Percentiles rank a stretch among this genome's conserved stretches.
Evolutionary conservation across 208 protist genomes (phyloP).

Genomic region (Vickermania ingenoplastis): DNA sequence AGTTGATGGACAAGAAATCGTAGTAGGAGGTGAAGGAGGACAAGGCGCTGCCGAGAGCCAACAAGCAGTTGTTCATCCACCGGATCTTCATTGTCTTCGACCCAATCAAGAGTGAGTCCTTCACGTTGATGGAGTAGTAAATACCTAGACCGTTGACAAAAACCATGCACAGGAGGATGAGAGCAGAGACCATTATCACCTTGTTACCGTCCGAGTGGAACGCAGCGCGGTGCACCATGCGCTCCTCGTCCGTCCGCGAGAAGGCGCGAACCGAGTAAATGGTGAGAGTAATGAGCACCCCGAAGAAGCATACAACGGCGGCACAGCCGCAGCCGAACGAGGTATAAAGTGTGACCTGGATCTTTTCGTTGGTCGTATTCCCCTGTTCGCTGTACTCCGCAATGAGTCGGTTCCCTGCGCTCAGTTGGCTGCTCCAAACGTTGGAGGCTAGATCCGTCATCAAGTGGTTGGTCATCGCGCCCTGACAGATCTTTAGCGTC

Average conservation of each 20-base stretch:
- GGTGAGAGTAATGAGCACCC: slow-evolving; percentile 2
- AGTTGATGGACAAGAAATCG: neutral
- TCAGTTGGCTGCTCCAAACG: neutral
- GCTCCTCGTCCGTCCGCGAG: slow-evolving; percentile 6
- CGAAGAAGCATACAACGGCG: neutral
- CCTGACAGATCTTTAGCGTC: neutral
- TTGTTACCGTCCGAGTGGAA: slow-evolving; percentile 2
- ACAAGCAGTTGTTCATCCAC: neutral
- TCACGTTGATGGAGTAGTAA: slow-evolving; percentile 1
- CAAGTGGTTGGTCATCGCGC: neutral
- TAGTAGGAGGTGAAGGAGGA: slow-evolving; percentile 2
- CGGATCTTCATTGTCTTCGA: neutral
- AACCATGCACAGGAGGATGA: slow-evolving; percentile 4
- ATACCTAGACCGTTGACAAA: neutral
- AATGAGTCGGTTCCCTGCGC: neutral
- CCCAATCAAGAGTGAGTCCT: neutral
- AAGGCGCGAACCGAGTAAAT: slow-evolving; percentile 6
- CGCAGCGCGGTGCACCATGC: slow-evolving; percentile 4
- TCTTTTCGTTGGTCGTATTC: neutral
- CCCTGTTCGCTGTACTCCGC: neutral
- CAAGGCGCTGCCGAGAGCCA: slow-evolving; percentile 1
- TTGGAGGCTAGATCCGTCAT: neutral
- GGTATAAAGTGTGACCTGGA: neutral
- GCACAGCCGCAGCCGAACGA: neutral
- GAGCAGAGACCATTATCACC: slow-evolving; percentile 1